Percentiles rank a stretch among this genome's conserved stretches.
These are phyloP conservation scores for Thraustotheca clavata DNA, from an alignment of 352 stramenopile genomes.

Conservation along the genomic window DNA sequence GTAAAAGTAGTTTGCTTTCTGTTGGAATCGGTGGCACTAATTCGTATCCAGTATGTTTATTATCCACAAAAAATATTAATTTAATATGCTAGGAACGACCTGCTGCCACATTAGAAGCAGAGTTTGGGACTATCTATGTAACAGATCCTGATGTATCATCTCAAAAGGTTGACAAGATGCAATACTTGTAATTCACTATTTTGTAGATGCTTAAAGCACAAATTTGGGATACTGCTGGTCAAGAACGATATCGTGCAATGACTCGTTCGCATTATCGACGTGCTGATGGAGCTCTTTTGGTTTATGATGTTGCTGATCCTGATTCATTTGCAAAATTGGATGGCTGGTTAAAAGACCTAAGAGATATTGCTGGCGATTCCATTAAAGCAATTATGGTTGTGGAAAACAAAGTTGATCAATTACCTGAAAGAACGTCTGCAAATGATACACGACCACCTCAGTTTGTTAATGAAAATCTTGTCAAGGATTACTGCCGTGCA, in stretches of 20 bases:
- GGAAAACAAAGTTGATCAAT: constrained; percentile 87
- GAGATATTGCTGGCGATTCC: constrained; percentile 74
- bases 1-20: constrained; percentile 67
- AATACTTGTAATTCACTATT: neutral
- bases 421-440: constrained; percentile 24
- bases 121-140: constrained; percentile 67
- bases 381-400: constrained; percentile 82
- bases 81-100: constrained; percentile 42
- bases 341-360: constrained; percentile 84
- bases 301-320: constrained; percentile 87
- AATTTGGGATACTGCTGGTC: constrained; percentile 86
- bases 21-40: constrained; percentile 50
- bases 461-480: constrained; percentile 40
- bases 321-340: constrained; percentile 80
- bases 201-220: constrained; percentile 55
- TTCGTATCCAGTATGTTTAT: constrained; percentile 33
- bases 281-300: constrained; percentile 78
- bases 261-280: constrained; percentile 79
- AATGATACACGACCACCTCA: constrained; percentile 17
- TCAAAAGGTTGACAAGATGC: constrained; percentile 30
- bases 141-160: constrained; percentile 41
- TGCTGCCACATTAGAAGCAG: constrained; percentile 54
- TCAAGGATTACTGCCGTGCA: constrained; percentile 44
- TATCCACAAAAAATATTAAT: neutral
- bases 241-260: constrained; percentile 86